Evolutionary conservation across 2,329 filamentous ascomycete species (phyloP).

Genomic region (Alternaria angustiovoidea): DNA sequence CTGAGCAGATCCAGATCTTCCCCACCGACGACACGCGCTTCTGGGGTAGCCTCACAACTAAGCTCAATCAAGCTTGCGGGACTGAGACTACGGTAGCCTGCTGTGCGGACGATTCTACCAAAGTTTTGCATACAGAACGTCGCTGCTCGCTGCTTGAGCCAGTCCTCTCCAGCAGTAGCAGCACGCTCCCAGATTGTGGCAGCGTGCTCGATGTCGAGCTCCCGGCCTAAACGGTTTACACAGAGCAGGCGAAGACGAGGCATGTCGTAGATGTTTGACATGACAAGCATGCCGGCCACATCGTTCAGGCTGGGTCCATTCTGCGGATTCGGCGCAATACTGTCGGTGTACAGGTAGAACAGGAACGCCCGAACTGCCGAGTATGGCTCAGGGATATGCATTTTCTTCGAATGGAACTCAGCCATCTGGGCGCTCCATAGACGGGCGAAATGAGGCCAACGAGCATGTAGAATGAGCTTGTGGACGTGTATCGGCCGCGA

Average conservation of each 20-base stretch:
- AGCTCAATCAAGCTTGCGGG: slow-evolving; percentile 85
- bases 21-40: slow-evolving; percentile 88
- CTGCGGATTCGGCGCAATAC: slow-evolving; percentile 64
- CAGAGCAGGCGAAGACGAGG: slow-evolving; percentile 89
- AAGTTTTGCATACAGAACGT: slow-evolving; percentile 91
- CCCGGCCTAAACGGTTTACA: slow-evolving; percentile 86
- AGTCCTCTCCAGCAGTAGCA: slow-evolving; percentile 87
- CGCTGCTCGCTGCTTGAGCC: slow-evolving; percentile 88
- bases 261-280: slow-evolving; percentile 98
- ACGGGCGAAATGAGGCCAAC: slow-evolving; percentile 95
- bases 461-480: slow-evolving; percentile 89
- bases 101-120: slow-evolving; percentile 90
- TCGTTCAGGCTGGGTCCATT: slow-evolving; percentile 73
- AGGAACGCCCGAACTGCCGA: slow-evolving; percentile 92
- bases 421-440: slow-evolving; percentile 95
- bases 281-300: slow-evolving; percentile 91
- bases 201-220: slow-evolving; percentile 92
- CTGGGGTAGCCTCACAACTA: slow-evolving; percentile 90
- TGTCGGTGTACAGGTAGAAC: slow-evolving; percentile 96
- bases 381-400: slow-evolving; percentile 98
- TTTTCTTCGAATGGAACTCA: slow-evolving; percentile 94
- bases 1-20: slow-evolving; percentile 77
- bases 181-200: slow-evolving; percentile 97
- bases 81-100: slow-evolving; percentile 83
- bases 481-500: slow-evolving; percentile 93